Evolutionary conservation across 2,329 filamentous ascomycete species (phyloP), one percentile per base, ranked within the genome.

Genomic region (Fusarium nurragi): DNA sequence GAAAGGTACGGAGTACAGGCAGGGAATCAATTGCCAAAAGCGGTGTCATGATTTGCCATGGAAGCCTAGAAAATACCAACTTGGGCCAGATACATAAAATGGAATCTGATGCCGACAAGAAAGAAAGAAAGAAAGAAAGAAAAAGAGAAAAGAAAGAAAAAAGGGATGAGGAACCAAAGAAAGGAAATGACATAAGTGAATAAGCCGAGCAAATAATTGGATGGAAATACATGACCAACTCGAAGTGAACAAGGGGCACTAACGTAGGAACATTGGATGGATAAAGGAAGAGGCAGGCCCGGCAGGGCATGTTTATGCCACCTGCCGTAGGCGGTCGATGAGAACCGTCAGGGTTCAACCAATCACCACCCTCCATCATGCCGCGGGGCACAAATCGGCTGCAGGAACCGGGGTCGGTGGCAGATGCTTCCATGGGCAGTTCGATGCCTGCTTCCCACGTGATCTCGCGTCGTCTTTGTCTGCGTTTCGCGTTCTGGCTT

Each of bases 361-460:
- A 72, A 72, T 72, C 43, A 60, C n/a, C 28, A 36, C 32, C 23
- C 40, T 47, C 18, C 23, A 60, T 68, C 60, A 50, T 59, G 54
- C 63, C 64, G 74, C 71, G 74, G 74, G 74, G 72, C 73, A 72
- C 67, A 64, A 70, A 75, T 72, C 70, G 68, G 67, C 69, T 74
- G 73, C 74, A 75, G 73, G 48, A 51, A 44, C 32, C 32, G n/a
- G 32, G 32, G 16, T 34, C 5, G 30, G 32, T 34, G 32, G 32
- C 32, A 34, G 16, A 34, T 34, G 32, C 32, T n/a, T 34, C 9
- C 32, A 34, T 30, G 26, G 26, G 13, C 26, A 30, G 53, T 48
- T 47, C n/a, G 22, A 44, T 39, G 19, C 30, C 30, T 26, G 37
- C 14, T 23, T 11, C 36, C 22, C 69, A 73, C 70, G 71, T 73